These are phyloP conservation scores for Citrus mangshanensis DNA, from an alignment of 345 rosid species.

Conservation along the genomic window DNA sequence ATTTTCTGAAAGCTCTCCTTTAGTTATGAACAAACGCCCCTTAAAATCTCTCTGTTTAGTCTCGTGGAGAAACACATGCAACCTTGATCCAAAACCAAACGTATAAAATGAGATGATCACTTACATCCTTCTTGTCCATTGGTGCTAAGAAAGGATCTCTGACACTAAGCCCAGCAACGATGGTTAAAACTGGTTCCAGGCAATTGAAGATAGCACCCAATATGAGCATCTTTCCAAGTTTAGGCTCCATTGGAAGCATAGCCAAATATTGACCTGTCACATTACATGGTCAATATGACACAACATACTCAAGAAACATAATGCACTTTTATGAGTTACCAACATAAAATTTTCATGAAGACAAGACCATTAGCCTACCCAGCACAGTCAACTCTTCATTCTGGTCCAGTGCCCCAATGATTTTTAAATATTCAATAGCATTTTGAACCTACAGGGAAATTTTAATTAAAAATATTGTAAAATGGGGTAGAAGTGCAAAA, in stretches of 20 bases:
- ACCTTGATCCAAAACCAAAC: constrained; percentile 12
- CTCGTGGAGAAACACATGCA: background rate
- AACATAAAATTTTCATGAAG: constrained; percentile 1
- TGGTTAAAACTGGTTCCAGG: constrained; percentile 78
- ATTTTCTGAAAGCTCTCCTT: background rate
- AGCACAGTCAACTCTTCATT: constrained; percentile 71
- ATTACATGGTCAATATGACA: constrained; percentile 12
- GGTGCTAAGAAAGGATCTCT: constrained; percentile 94
- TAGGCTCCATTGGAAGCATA: constrained; percentile 93
- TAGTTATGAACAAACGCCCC: background rate
- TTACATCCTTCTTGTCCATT: constrained; percentile 89
- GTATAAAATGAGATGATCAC: constrained; percentile 34
- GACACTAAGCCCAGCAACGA: constrained; percentile 87
- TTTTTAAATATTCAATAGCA: constrained; percentile 80
- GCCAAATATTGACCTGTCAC: constrained; percentile 75
- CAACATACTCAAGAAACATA: constrained; percentile 3
- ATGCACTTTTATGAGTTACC: background rate
- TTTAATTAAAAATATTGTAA: background rate
- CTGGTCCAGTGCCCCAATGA: constrained; percentile 85
- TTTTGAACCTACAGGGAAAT: constrained; percentile 66
- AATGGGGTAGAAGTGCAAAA: constrained; percentile 3
- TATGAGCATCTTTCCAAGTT: constrained; percentile 92
- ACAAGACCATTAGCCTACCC: constrained; percentile 37
- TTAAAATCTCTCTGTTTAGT: background rate
- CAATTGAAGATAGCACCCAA: constrained; percentile 83